Evolutionary conservation across 2,329 filamentous ascomycete species (phyloP).

Genomic region (Domatiomyces catenatus): DNA sequence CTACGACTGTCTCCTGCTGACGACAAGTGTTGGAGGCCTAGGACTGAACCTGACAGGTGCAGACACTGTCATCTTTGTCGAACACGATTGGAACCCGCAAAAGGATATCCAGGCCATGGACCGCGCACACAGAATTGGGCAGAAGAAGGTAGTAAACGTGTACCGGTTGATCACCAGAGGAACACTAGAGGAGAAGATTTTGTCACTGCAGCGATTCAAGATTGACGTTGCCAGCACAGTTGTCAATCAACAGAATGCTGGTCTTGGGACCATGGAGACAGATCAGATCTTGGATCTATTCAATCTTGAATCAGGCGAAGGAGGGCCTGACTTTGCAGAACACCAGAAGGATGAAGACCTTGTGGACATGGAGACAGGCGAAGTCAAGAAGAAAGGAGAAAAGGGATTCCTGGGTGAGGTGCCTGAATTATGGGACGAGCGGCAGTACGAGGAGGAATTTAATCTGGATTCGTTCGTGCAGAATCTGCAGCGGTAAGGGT

Average conservation of each 20-base stretch:
- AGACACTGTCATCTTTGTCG: slow-evolving; percentile 97
- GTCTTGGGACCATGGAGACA: slow-evolving; percentile 89
- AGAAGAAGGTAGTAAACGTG: slow-evolving; percentile 99
- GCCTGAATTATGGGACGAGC: slow-evolving; percentile 92
- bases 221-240: slow-evolving; percentile 97
- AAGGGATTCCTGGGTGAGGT: slow-evolving; percentile 77
- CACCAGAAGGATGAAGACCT: slow-evolving; percentile 54
- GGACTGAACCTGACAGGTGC: slow-evolving; percentile 92
- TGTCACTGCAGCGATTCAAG: slow-evolving; percentile 97
- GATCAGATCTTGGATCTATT: slow-evolving; percentile 96
- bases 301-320: slow-evolving; percentile 56
- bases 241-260: slow-evolving; percentile 97
- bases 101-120: slow-evolving; percentile 99
- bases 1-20: slow-evolving; percentile 85
- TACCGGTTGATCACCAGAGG: slow-evolving; percentile 92
- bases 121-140: slow-evolving; percentile 89
- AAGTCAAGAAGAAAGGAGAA: slow-evolving; percentile 87
- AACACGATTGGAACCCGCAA: slow-evolving; percentile 99
- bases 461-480: slow-evolving; percentile 90
- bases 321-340: slow-evolving; percentile 45
- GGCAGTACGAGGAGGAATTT: slow-evolving; percentile 96
- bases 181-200: slow-evolving; percentile 94
- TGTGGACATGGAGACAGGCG: slow-evolving; percentile 72
- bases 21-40: slow-evolving; percentile 85
- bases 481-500: slow-evolving; percentile 54